Conservation (phyloP, 352 stramenopile genomes). For the Phytophthora melonis region DNA sequence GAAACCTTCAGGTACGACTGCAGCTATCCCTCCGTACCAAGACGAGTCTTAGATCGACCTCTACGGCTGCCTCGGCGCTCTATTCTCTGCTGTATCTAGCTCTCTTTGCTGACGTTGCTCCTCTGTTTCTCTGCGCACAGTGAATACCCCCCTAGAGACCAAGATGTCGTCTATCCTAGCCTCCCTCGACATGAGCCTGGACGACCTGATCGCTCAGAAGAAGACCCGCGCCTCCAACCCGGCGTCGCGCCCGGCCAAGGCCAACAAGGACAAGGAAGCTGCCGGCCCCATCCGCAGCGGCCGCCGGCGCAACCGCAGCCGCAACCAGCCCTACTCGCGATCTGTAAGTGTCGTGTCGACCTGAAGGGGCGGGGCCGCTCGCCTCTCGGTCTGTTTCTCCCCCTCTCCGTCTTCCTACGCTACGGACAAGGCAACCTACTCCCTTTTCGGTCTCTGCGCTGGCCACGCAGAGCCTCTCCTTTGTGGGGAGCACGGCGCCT, state of each 20-base stretch:
- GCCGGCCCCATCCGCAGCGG: conserved; percentile 63
- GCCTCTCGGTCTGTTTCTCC: conserved; percentile 30
- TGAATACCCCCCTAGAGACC: conserved; percentile 6
- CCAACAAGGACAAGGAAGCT: conserved; percentile 35
- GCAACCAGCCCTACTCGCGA: conserved; percentile 78
- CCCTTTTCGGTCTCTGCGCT: conserved; percentile 14
- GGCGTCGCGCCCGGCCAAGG: conserved; percentile 60
- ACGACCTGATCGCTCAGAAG: conserved; percentile 84
- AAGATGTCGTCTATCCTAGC: conserved; percentile 84
- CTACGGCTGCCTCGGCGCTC: not conserved
- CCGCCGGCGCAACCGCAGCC: conserved; percentile 49
- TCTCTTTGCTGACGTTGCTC: conserved; percentile 6
- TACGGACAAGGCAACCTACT: conserved; percentile 25
- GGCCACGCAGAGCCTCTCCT: conserved; percentile 1
- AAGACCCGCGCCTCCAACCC: conserved; percentile 64
- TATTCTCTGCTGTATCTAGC: not conserved
- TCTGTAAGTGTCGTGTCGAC: conserved; percentile 63
- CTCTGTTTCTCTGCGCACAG: conserved; percentile 5
- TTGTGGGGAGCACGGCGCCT: conserved; percentile 30
- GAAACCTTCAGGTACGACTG: conserved; percentile 35
- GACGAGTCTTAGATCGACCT: not conserved
- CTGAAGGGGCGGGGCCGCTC: conserved; percentile 13
- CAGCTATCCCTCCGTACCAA: not conserved
- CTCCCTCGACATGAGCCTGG: conserved; percentile 87
- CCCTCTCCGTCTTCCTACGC: conserved; percentile 11